Base-by-base conservation (phyloP, 2,329 filamentous ascomycete genomes). In the Penicillium sumatraense region DNA sequence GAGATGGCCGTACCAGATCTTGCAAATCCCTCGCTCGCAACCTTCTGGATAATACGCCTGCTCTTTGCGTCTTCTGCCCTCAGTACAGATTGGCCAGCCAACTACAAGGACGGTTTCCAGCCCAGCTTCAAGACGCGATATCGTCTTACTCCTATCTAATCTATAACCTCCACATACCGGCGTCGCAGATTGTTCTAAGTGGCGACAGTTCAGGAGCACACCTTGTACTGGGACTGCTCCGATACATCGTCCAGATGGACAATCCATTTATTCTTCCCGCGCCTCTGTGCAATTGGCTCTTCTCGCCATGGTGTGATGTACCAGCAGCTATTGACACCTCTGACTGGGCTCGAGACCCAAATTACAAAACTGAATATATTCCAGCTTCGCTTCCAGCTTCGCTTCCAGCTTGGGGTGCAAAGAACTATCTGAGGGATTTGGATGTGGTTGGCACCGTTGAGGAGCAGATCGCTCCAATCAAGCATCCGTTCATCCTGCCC, bases 201-300 rank as follows among this genome's bases (percentile, higher is more conserved):
- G 66, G 66, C 4, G 66, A 68, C 18, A 61, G 59, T 50, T 54
- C 61, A 14, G 65, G 66, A 2, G 66, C 52, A 1, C 54, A 68
- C n/a, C 63, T 68, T 13, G 57, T 54, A 1, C 26, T 68, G 6
- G 56, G 51, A 5, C 42, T 68, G 6, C 55, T 68, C 5, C 63
- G 63, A 5, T 66, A 67, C 51, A 58, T 67, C 0, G 52, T 53
- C 13, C 41, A 60, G 14, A 54, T 49, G 11, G 36, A 54, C 10
- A 21, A 52, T 29, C 11, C 36, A 8, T 40, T 49, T 16, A 40
- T 56, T n/a, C 58, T 64, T 3, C 60, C 60, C 18, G 21, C 47
- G 8, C 58, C 60, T 1, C 52, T 58, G 21, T 63, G 60, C 44
- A 52, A 38, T 44, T 59, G 54, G 55, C 13, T 61, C 18, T 63